These are phyloP conservation scores for Kodamaea suecica DNA, from an alignment of 1,139 yeast species.

Conservation along the genomic window DNA sequence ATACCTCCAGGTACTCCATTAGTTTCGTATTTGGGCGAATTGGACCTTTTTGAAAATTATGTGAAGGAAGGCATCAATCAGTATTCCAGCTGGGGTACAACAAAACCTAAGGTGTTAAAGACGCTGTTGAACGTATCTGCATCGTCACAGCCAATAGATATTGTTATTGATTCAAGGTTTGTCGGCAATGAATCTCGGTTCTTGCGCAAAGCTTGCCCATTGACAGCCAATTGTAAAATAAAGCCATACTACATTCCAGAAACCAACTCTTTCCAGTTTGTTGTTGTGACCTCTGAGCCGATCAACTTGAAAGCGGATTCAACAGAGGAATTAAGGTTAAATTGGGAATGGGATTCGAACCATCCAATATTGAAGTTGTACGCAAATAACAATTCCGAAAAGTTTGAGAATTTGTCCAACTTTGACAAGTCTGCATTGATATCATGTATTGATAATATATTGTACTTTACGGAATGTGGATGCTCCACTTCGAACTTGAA, in stretches of 20 bases:
- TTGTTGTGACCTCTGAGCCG: conserved; percentile 55
- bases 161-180: conserved; percentile 74
- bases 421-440: conserved; percentile 53
- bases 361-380: conserved; percentile 70
- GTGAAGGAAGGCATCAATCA: conserved; percentile 67
- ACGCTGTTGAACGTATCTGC: conserved; percentile 36
- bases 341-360: conserved; percentile 83
- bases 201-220: conserved; percentile 66
- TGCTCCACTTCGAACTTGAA: conserved; percentile 50
- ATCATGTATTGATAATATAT: conserved; percentile 57
- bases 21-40: conserved; percentile 70
- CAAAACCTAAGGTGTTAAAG: conserved; percentile 71
- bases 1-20: conserved; percentile 53
- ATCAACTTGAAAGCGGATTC: conserved; percentile 35
- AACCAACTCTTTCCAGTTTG: conserved; percentile 47
- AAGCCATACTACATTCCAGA: conserved; percentile 51
- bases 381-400: conserved; percentile 26
- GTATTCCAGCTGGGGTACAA: conserved; percentile 76
- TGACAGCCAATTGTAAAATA: conserved; percentile 66
- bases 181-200: conserved; percentile 78
- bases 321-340: conserved; percentile 59
- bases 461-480: conserved; percentile 59
- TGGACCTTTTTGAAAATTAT: conserved; percentile 63
- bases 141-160: conserved; percentile 29
- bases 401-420: conserved; percentile 49